These are phyloP conservation scores for Ceratobasidium sp. DNA, from an alignment of 1,284 basidiomycete species.

Conservation along the genomic window DNA sequence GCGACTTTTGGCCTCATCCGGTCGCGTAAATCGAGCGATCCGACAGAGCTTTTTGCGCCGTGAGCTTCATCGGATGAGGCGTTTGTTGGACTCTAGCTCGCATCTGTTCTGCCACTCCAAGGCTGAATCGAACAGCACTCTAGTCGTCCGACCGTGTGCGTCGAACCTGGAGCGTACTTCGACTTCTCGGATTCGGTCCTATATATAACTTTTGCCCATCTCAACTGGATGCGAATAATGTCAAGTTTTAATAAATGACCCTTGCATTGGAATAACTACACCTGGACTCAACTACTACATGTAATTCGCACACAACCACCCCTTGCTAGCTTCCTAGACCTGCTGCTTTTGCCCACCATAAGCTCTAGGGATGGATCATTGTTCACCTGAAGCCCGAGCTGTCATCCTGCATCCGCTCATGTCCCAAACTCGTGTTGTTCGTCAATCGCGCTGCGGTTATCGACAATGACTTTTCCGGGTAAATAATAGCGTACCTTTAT, in stretches of 20 bases:
- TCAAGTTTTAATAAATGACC: too few relatives aligned
- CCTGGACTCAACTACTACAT: too few relatives aligned
- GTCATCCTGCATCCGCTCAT: background rate
- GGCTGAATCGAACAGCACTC: background rate
- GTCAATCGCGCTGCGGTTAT: background rate
- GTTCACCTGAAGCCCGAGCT: background rate
- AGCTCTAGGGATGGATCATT: background rate
- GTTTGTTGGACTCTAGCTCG: background rate
- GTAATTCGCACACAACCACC: background rate
- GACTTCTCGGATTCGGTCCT: background rate
- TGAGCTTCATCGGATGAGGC: background rate
- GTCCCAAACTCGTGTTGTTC: conserved; percentile 8
- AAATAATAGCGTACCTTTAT: background rate
- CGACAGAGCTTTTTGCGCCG: conserved; percentile 5
- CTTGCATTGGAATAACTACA: background rate
- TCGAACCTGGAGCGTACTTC: conserved; percentile 2
- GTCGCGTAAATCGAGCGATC: conserved; percentile 18
- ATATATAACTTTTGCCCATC: conserved; percentile 6
- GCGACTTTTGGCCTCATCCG: conserved; percentile 6
- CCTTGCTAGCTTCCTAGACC: background rate
- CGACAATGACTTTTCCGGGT: background rate
- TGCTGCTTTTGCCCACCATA: background rate
- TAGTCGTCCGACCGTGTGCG: background rate
- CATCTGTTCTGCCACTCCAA: background rate
- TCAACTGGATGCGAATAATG: too few relatives aligned